Evolutionary conservation across 2,329 filamentous ascomycete genomes (phyloP).

Genomic region (Hypocreales sp.): DNA sequence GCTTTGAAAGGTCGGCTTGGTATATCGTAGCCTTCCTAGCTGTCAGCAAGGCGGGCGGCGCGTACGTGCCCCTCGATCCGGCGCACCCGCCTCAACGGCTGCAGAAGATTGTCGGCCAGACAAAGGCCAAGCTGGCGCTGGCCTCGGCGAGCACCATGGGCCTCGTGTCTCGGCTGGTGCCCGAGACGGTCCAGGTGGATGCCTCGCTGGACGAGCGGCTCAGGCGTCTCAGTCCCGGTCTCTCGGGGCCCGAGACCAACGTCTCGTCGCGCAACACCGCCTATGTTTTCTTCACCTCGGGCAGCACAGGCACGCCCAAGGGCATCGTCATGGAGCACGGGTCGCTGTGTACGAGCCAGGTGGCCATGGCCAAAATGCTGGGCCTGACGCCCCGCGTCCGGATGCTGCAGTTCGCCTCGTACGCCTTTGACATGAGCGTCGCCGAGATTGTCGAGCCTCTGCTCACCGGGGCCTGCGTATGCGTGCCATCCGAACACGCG

Average conservation of each 20-base stretch:
- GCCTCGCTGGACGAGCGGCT: too few species aligned
- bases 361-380: constrained; percentile 3
- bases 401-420: constrained; percentile 7
- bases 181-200: too few species aligned
- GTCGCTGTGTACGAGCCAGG: constrained; percentile 2
- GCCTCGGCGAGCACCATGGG: too few species aligned
- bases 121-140: neutral
- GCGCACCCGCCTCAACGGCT: constrained; percentile 1
- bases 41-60: constrained; percentile 5
- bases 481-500: constrained; percentile 5
- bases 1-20: constrained; percentile 3
- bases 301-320: constrained; percentile 10
- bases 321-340: constrained; percentile 9
- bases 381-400: constrained; percentile 1
- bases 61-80: constrained; percentile 4
- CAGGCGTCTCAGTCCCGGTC: too few species aligned
- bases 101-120: neutral
- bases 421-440: constrained; percentile 6
- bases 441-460: constrained; percentile 5
- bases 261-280: constrained; percentile 1
- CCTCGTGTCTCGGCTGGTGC: too few species aligned
- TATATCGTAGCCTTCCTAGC: constrained; percentile 5
- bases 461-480: constrained; percentile 4
- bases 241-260: too few species aligned
- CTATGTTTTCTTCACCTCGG: constrained; percentile 11